A percentile compares a stretch with the other conserved stretches of the same genome.
Evolutionary conservation across 441 rosid genomes (phyloP).

Genomic region (Populus hybrid): DNA sequence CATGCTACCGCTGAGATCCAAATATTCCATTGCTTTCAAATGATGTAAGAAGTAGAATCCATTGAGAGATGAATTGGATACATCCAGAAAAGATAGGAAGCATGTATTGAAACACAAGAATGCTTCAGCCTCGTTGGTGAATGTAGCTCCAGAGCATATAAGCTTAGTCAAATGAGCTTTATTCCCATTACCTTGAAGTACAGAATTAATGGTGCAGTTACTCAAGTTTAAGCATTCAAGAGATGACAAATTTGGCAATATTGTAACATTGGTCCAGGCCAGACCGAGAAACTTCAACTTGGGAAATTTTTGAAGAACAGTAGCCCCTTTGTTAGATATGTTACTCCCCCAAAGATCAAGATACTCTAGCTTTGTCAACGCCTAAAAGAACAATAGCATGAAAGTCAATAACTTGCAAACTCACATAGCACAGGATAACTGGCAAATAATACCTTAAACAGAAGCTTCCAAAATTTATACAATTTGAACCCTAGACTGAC

Average conservation of each 20-base stretch:
- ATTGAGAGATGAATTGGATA: slow-evolving; percentile 57
- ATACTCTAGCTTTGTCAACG: slow-evolving; percentile 61
- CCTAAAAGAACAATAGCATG: slow-evolving; percentile 40
- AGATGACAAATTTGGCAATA: slow-evolving; percentile 54
- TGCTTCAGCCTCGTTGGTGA: slow-evolving; percentile 50
- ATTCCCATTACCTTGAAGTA: slow-evolving; percentile 34
- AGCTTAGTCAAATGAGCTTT: slow-evolving; percentile 60
- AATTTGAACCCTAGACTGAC: neutral
- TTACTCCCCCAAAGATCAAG: slow-evolving; percentile 95
- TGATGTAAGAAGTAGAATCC: slow-evolving; percentile 51
- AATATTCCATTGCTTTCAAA: slow-evolving; percentile 61
- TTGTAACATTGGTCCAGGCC: slow-evolving; percentile 74
- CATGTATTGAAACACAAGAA: slow-evolving; percentile 44
- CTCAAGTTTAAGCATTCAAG: slow-evolving; percentile 82
- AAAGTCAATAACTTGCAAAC: neutral
- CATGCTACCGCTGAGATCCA: slow-evolving; percentile 64
- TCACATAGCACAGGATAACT: neutral
- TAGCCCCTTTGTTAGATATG: slow-evolving; percentile 59
- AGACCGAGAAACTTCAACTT: slow-evolving; percentile 71
- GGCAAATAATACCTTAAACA: neutral
- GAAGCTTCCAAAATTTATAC: neutral
- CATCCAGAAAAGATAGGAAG: slow-evolving; percentile 56
- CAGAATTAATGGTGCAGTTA: slow-evolving; percentile 57
- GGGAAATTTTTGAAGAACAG: slow-evolving; percentile 48
- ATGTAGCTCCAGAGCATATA: slow-evolving; percentile 61